Evolutionary conservation across 2,329 filamentous ascomycete genomes (phyloP).

Genomic region (Drechslerella dactyloides): DNA sequence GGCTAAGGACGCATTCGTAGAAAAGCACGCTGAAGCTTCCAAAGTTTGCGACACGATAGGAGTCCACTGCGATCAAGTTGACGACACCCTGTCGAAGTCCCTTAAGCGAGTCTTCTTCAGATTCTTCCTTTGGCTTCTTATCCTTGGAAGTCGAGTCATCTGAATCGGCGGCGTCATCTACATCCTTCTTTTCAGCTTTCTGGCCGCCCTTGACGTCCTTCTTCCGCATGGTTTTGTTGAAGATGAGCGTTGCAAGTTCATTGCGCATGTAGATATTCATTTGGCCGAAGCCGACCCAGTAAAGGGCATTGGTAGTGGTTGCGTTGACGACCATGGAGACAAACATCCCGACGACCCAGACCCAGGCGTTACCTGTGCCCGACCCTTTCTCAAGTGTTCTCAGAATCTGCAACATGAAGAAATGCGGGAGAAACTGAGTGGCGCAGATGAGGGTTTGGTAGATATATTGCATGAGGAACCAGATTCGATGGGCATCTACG

Average conservation of each 20-base stretch:
- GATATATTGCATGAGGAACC: constrained; percentile 52
- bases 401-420: constrained; percentile 71
- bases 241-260: constrained; percentile 74
- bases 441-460: constrained; percentile 40
- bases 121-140: constrained; percentile 58
- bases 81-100: constrained; percentile 74
- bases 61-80: constrained; percentile 79
- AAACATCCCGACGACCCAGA: constrained; percentile 72
- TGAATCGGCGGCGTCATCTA: constrained; percentile 44
- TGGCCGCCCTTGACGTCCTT: constrained; percentile 74
- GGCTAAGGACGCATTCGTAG: constrained; percentile 67
- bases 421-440: constrained; percentile 71
- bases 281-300: constrained; percentile 34
- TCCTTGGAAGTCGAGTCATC: constrained; percentile 54
- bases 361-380: constrained; percentile 65
- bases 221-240: constrained; percentile 75
- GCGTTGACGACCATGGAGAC: constrained; percentile 64
- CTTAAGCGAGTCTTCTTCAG: constrained; percentile 64
- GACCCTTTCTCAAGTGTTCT: constrained; percentile 67
- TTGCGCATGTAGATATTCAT: constrained; percentile 67
- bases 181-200: constrained; percentile 61
- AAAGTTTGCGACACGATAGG: constrained; percentile 72
- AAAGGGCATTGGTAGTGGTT: constrained; percentile 23
- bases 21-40: constrained; percentile 71
- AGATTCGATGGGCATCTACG: constrained; percentile 51